phyloP scores from a whole-genome alignment of 2,329 filamentous ascomycete species.

The Parascedosporium putredinis region DNA sequence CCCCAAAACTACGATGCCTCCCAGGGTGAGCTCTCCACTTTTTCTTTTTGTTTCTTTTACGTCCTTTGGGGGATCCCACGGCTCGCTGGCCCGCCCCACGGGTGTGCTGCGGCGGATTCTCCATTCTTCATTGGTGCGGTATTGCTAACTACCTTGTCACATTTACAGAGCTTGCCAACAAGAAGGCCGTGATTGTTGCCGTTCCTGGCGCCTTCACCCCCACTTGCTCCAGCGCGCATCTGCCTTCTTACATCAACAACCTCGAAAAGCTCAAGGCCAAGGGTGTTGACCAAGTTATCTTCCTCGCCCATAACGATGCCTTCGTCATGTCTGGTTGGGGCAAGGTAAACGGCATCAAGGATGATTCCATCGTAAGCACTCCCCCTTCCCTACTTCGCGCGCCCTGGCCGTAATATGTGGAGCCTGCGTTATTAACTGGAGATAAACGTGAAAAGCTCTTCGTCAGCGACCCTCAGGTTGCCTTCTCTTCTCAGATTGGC shows the following conservation, averaged over 20 bases:
- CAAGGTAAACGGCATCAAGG: constrained; percentile 73
- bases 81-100: too few species aligned
- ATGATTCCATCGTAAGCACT: constrained; percentile 47
- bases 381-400: constrained; percentile 10
- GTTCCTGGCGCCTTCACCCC: constrained; percentile 72
- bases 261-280: constrained; percentile 61
- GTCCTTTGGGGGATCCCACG: too few species aligned
- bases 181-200: constrained; percentile 46
- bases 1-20: constrained; percentile 71
- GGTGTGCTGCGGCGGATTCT: too few species aligned
- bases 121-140: too few species aligned
- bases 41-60: background rate
- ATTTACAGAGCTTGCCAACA: constrained; percentile 43
- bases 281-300: constrained; percentile 71
- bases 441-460: constrained; percentile 46
- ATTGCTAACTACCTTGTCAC: too few species aligned
- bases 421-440: constrained; percentile 10
- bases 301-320: constrained; percentile 76
- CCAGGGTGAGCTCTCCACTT: constrained; percentile 39
- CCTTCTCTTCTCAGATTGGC: constrained; percentile 68
- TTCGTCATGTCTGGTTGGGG: constrained; percentile 85
- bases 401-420: too few species aligned
- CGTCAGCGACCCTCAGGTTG: constrained; percentile 56
- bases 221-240: constrained; percentile 70
- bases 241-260: constrained; percentile 70